Evolutionary conservation across 352 stramenopile genomes (phyloP).

Genomic region (Globisporangium paroecandrum): DNA sequence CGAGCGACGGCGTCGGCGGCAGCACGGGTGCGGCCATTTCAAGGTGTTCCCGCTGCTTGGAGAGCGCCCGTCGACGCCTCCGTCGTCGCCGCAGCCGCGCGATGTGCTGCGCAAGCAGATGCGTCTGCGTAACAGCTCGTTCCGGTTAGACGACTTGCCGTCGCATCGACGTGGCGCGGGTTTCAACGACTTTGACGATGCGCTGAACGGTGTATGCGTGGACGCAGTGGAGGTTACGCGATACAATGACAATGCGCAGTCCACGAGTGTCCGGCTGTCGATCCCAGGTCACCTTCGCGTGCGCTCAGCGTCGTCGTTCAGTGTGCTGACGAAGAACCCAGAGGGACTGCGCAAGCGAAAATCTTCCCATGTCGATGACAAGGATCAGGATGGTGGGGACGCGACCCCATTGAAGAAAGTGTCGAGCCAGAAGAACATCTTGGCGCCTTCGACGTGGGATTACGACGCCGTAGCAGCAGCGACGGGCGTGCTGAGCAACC

Average conservation of each 20-base stretch:
- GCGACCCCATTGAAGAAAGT: constrained; percentile 55
- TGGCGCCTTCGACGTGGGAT: constrained; percentile 22
- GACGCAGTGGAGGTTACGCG: constrained; percentile 61
- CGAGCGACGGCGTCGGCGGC: constrained; percentile 13
- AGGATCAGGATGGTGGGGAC: constrained; percentile 15
- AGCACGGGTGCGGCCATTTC: constrained; percentile 28
- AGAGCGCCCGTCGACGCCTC: constrained; percentile 63
- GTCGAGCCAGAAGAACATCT: constrained; percentile 64
- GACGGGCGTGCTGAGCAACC: constrained; percentile 11
- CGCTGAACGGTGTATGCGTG: constrained; percentile 36
- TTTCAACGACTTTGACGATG: constrained; percentile 11
- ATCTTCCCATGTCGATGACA: constrained; percentile 55
- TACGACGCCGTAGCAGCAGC: constrained; percentile 9
- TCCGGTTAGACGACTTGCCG: constrained; percentile 16
- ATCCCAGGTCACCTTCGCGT: constrained; percentile 55
- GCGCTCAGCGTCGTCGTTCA: constrained; percentile 41
- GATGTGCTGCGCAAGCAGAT: constrained; percentile 74
- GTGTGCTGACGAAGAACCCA: constrained; percentile 56
- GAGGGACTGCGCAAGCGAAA: constrained; percentile 79
- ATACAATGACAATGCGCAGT: constrained; percentile 18
- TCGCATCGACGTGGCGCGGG: constrained; percentile 20
- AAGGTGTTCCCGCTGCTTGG: constrained; percentile 37
- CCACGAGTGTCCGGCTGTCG: constrained; percentile 35
- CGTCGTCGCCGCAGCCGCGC: constrained; percentile 72
- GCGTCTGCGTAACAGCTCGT: constrained; percentile 42